Evolutionary conservation across 805 yeast genomes (phyloP).

Genomic region (Sugiyamaella qingdaonensis): DNA sequence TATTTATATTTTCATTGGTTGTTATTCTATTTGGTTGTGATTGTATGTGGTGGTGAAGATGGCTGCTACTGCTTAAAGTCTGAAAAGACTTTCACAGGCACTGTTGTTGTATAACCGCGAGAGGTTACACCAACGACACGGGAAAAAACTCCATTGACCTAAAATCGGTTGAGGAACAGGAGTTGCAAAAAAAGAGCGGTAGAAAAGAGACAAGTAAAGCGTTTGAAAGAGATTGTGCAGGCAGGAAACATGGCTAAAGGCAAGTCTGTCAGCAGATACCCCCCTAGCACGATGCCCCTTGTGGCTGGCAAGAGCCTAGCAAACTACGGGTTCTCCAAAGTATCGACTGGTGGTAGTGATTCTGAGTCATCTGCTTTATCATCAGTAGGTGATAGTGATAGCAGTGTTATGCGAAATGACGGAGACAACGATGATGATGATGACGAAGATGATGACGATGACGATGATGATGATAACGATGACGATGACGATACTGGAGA

Average conservation of each 20-base stretch:
- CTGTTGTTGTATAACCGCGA: background rate
- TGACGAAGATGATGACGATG: constrained; percentile 28
- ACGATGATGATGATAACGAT: constrained; percentile 36
- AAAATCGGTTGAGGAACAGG: background rate
- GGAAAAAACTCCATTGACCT: background rate
- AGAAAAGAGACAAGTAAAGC: background rate
- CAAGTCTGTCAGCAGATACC: constrained; percentile 2
- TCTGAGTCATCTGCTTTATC: constrained; percentile 12
- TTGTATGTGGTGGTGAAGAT: background rate
- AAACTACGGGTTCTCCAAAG: constrained; percentile 5
- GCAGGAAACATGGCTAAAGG: constrained; percentile 8
- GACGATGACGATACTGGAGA: constrained; percentile 39
- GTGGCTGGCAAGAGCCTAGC: constrained; percentile 17
- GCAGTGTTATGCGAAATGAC: constrained; percentile 38
- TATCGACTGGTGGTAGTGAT: background rate
- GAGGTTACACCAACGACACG: background rate
- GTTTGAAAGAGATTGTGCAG: background rate
- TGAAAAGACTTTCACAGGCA: background rate
- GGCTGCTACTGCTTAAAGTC: constrained; percentile 4
- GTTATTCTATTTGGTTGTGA: no score
- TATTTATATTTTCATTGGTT: no score
- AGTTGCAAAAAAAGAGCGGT: background rate
- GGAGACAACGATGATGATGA: constrained; percentile 37
- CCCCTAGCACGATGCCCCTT: constrained; percentile 2
- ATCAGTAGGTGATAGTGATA: constrained; percentile 15